Conservation (phyloP, 495 filamentous ascomycete genomes). For the Lasiosphaeria hispida region DNA sequence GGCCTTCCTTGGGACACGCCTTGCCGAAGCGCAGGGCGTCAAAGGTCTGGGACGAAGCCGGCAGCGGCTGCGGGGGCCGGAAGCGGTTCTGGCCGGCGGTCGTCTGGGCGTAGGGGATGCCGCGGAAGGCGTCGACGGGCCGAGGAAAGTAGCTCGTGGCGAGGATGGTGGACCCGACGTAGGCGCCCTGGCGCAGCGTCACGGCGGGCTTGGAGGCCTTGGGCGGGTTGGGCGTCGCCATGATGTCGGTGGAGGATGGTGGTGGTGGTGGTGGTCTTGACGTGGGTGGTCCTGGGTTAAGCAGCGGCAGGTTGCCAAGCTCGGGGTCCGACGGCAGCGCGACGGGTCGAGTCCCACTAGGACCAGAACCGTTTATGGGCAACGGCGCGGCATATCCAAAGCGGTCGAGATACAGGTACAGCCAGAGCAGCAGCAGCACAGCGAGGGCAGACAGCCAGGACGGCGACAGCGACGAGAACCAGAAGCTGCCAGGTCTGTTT, state of each 20-base stretch:
- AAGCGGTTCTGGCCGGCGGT: conserved; percentile 58
- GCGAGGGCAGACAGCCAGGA: no score
- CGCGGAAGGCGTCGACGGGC: conserved; percentile 55
- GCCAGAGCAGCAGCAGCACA: no score
- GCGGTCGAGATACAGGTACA: no score
- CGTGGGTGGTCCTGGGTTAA: no score
- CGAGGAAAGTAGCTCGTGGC: conserved; percentile 40
- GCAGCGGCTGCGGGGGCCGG: conserved; percentile 45
- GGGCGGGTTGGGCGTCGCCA: neutral
- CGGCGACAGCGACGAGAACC: no score
- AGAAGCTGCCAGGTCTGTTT: no score
- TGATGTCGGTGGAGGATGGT: neutral
- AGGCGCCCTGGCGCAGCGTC: conserved; percentile 51
- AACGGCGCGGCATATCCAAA: no score
- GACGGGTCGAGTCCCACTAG: no score
- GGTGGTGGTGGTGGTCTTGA: neutral
- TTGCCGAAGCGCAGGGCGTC: conserved; percentile 46
- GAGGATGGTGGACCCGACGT: conserved; percentile 48
- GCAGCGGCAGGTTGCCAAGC: no score
- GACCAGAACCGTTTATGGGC: no score
- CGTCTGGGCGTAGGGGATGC: conserved; percentile 58
- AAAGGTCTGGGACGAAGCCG: conserved; percentile 27
- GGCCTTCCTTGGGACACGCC: conserved; percentile 38
- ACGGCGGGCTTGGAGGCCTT: conserved; percentile 32
- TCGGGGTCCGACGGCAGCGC: no score